Percentiles rank a stretch among this genome's conserved stretches.
Evolutionary conservation across 129 eudicot genomes (phyloP).

Genomic region (Glebionis coronaria): DNA sequence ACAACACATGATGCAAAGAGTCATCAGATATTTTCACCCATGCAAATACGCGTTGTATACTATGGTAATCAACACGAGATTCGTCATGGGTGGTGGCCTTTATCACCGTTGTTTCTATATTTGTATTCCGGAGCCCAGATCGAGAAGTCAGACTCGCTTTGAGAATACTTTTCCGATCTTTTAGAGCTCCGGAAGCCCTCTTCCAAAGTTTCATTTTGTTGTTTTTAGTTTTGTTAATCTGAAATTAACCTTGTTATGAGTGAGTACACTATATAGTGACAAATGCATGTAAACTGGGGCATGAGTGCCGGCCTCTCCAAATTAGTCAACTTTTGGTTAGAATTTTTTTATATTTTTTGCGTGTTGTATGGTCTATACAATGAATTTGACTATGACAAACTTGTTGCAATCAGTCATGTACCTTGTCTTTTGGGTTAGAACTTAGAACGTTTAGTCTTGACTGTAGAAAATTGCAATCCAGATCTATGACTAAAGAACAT

Average conservation of each 20-base stretch:
- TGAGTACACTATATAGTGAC: conserved; percentile 17
- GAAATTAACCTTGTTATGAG: conserved; percentile 10
- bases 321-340: conserved; percentile 21
- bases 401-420: not conserved
- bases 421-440: too few species aligned
- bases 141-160: conserved; percentile 40
- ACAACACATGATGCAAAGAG: conserved; percentile 40
- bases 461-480: too few species aligned
- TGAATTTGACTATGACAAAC: conserved; percentile 29
- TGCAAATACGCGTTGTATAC: conserved; percentile 43
- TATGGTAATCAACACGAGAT: conserved; percentile 35
- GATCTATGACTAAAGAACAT: too few species aligned
- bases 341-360: not conserved
- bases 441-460: too few species aligned
- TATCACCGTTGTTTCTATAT: conserved; percentile 52
- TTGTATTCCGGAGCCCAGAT: conserved; percentile 49
- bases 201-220: conserved; percentile 58
- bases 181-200: conserved; percentile 55
- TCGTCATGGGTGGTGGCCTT: conserved; percentile 71
- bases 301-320: conserved; percentile 30
- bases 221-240: not conserved
- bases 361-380: conserved; percentile 21
- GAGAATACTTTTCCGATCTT: conserved; percentile 61
- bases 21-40: conserved; percentile 53
- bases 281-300: conserved; percentile 8